These are phyloP conservation scores for Pisolithus orientalis DNA, from an alignment of 768 basidiomycete species.

Conservation along the genomic window DNA sequence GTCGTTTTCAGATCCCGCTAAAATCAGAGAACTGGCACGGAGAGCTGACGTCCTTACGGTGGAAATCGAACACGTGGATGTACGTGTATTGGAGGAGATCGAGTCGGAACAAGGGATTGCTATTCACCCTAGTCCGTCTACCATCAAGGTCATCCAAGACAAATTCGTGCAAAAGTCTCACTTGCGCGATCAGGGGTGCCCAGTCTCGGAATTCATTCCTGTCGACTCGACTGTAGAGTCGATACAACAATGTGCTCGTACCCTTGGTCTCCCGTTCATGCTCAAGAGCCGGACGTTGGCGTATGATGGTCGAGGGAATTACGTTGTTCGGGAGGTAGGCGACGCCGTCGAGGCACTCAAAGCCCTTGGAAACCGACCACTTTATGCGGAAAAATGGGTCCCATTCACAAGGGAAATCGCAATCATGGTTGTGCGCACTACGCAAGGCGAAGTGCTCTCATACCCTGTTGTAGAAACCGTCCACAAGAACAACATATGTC, in stretches of 20 bases:
- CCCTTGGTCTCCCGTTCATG: constrained; percentile 86
- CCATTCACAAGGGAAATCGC: constrained; percentile 87
- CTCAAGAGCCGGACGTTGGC: constrained; percentile 93
- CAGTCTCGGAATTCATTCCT: constrained; percentile 52
- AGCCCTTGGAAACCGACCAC: constrained; percentile 55
- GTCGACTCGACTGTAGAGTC: constrained; percentile 52
- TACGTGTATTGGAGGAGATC: constrained; percentile 52
- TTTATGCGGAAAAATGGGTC: constrained; percentile 95
- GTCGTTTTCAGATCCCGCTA: constrained; percentile 72
- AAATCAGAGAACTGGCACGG: constrained; percentile 72
- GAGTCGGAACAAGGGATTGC: constrained; percentile 23
- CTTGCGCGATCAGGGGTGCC: constrained; percentile 42
- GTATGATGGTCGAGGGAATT: constrained; percentile 96
- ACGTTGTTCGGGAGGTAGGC: constrained; percentile 51
- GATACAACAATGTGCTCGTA: constrained; percentile 44
- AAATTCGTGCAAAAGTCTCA: constrained; percentile 61
- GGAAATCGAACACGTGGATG: constrained; percentile 96
- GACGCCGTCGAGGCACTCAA: constrained; percentile 47
- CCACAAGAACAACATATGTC: constrained; percentile 90
- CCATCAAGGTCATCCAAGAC: constrained; percentile 82
- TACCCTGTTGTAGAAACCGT: constrained; percentile 95
- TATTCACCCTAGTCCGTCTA: constrained; percentile 75
- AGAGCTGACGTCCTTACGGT: constrained; percentile 87
- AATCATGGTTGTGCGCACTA: constrained; percentile 91
- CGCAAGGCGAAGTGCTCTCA: constrained; percentile 63